Evolutionary conservation across 257 asterid genomes (phyloP).

Genomic region (Nicotiana knightiana): DNA sequence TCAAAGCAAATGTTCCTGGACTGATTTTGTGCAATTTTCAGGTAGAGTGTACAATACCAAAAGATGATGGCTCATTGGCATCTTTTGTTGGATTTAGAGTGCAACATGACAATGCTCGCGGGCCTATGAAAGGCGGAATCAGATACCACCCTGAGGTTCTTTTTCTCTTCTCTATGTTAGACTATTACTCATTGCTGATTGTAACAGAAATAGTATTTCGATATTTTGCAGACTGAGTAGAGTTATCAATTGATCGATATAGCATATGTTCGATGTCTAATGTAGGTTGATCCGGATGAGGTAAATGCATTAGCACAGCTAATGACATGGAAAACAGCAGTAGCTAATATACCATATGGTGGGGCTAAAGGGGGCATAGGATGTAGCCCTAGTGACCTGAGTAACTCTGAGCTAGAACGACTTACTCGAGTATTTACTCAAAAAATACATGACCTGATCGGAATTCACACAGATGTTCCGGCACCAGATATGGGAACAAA

Average conservation of each 20-base stretch:
- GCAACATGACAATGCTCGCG: constrained; percentile 91
- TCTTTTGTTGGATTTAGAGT: constrained; percentile 87
- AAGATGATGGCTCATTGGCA: constrained; percentile 84
- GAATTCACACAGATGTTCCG: constrained; percentile 59
- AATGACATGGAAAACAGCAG: constrained; percentile 99
- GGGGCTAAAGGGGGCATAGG: constrained; percentile 99
- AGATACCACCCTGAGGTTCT: constrained; percentile 91
- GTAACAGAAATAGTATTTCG: neutral
- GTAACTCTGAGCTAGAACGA: constrained; percentile 72
- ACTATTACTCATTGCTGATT: neutral
- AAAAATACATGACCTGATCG: constrained; percentile 54
- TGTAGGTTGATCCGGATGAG: constrained; percentile 89
- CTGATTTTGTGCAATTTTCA: constrained; percentile 15
- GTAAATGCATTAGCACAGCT: constrained; percentile 91
- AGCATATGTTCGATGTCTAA: neutral
- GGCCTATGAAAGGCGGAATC: constrained; percentile 98
- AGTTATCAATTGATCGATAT: neutral
- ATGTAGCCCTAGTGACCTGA: constrained; percentile 64
- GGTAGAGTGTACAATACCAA: constrained; percentile 97
- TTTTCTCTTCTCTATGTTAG: neutral
- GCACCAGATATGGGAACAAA: constrained; percentile 77
- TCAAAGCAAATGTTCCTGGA: neutral
- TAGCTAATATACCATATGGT: constrained; percentile 90
- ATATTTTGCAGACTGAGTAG: neutral
- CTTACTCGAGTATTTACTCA: constrained; percentile 54